Conservation (phyloP, 2,329 filamentous ascomycete genomes). For the Paracoccidioides brasiliensis region DNA sequence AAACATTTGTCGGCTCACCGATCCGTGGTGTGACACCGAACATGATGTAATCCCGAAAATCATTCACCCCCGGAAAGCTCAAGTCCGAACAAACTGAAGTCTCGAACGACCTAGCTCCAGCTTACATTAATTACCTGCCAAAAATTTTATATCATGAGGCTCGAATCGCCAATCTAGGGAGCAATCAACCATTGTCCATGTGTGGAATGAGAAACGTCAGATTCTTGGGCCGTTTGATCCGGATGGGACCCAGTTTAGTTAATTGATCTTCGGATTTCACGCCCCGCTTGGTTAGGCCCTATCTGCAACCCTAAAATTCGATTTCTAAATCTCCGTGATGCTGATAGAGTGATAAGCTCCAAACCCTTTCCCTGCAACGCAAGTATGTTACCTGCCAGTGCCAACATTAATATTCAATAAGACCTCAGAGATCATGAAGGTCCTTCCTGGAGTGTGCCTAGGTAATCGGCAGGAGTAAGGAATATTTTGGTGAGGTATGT, state of each 20-base stretch:
- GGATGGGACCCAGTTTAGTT: neutral
- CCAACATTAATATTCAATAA: neutral
- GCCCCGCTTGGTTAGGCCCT: neutral
- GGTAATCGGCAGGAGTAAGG: too few relatives aligned
- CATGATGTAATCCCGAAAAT: too few relatives aligned
- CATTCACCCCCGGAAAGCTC: too few relatives aligned
- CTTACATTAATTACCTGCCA: too few relatives aligned
- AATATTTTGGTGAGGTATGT: too few relatives aligned
- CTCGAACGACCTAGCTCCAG: too few relatives aligned
- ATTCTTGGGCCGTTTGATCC: neutral
- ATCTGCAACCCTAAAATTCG: neutral
- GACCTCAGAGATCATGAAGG: neutral
- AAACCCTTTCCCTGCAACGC: too few relatives aligned
- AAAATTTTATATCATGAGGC: neutral
- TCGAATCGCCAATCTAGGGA: neutral
- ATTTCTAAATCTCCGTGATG: neutral
- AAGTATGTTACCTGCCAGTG: too few relatives aligned
- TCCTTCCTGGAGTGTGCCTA: neutral
- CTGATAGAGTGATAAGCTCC: too few relatives aligned
- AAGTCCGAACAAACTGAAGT: too few relatives aligned
- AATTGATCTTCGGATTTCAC: neutral
- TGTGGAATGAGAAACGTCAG: neutral
- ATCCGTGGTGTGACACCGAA: too few relatives aligned
- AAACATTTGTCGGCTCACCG: too few relatives aligned
- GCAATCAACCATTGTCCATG: neutral